Percentiles rank a stretch among this genome's conserved stretches.
Evolutionary conservation across 805 yeast genomes (phyloP).

Genomic region (Kodamaea lidongshanica): DNA sequence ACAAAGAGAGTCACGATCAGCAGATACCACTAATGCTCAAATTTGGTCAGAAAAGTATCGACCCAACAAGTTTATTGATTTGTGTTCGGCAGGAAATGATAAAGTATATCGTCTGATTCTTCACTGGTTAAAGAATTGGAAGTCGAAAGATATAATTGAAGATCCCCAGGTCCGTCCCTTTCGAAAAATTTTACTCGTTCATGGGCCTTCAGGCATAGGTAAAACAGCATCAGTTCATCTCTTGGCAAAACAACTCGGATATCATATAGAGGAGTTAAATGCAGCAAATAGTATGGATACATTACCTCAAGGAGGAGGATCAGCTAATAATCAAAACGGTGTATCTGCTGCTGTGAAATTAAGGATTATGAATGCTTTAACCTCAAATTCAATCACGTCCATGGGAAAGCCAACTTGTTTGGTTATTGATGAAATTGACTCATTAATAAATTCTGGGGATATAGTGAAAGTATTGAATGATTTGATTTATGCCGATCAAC

Average conservation of each 20-base stretch:
- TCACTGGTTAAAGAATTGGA: conserved; percentile 39
- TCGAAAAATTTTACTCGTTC: conserved; percentile 62
- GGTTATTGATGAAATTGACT: conserved; percentile 83
- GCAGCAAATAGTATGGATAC: conserved; percentile 50
- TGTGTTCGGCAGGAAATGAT: conserved; percentile 43
- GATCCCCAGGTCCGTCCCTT: conserved; percentile 32
- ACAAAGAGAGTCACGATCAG: neutral
- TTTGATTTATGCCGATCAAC: conserved; percentile 50
- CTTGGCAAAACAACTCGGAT: conserved; percentile 76
- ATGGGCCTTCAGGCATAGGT: conserved; percentile 93
- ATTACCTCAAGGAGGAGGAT: conserved; percentile 19
- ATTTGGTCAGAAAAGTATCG: conserved; percentile 38
- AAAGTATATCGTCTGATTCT: conserved; percentile 31
- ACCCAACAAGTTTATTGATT: conserved; percentile 28
- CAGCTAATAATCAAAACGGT: conserved; percentile 11
- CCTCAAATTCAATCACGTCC: conserved; percentile 51
- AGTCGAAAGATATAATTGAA: conserved; percentile 18
- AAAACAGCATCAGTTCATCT: conserved; percentile 86
- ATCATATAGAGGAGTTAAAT: conserved; percentile 74
- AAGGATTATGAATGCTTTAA: conserved; percentile 49
- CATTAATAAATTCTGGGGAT: conserved; percentile 31
- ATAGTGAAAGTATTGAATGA: conserved; percentile 49
- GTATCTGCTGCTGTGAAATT: conserved; percentile 28
- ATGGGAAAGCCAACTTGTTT: conserved; percentile 74
- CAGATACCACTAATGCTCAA: conserved; percentile 5